Conservation (phyloP, 2,329 filamentous ascomycete genomes). For the Talaromyces funiculosus region DNA sequence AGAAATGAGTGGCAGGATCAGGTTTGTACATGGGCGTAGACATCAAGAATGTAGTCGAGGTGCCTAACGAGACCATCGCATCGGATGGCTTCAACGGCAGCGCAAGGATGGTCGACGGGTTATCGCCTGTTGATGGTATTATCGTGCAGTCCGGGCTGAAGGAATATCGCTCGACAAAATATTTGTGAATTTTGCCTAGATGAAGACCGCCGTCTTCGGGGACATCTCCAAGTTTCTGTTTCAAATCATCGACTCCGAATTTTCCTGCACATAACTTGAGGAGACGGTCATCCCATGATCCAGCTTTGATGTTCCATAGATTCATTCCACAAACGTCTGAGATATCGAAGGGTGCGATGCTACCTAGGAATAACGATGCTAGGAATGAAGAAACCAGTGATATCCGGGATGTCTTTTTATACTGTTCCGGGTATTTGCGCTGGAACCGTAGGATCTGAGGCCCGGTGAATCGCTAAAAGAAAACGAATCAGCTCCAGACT, state of each 20-base stretch:
- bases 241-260: slow-evolving; percentile 59
- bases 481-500: not conserved
- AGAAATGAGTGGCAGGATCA: slow-evolving; percentile 89
- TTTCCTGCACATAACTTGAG: slow-evolving; percentile 68
- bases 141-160: slow-evolving; percentile 71
- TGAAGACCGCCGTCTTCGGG: slow-evolving; percentile 72
- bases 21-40: slow-evolving; percentile 87
- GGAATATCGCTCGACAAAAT: slow-evolving; percentile 73
- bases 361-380: slow-evolving; percentile 80
- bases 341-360: slow-evolving; percentile 83
- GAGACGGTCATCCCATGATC: slow-evolving; percentile 67
- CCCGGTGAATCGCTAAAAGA: slow-evolving; percentile 85
- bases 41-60: slow-evolving; percentile 96
- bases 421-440: slow-evolving; percentile 72
- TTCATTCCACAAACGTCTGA: slow-evolving; percentile 96
- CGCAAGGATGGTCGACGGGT: slow-evolving; percentile 89
- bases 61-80: slow-evolving; percentile 90
- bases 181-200: slow-evolving; percentile 68
- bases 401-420: slow-evolving; percentile 73
- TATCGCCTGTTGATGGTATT: slow-evolving; percentile 88
- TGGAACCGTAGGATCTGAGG: slow-evolving; percentile 89
- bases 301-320: slow-evolving; percentile 78
- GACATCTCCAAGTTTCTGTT: slow-evolving; percentile 72
- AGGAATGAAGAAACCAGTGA: slow-evolving; percentile 94
- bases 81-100: slow-evolving; percentile 81